Evolutionary conservation across 306 rosid species (phyloP), one percentile per base, ranked within the genome.

Genomic region (Hippophae tibetana): DNA sequence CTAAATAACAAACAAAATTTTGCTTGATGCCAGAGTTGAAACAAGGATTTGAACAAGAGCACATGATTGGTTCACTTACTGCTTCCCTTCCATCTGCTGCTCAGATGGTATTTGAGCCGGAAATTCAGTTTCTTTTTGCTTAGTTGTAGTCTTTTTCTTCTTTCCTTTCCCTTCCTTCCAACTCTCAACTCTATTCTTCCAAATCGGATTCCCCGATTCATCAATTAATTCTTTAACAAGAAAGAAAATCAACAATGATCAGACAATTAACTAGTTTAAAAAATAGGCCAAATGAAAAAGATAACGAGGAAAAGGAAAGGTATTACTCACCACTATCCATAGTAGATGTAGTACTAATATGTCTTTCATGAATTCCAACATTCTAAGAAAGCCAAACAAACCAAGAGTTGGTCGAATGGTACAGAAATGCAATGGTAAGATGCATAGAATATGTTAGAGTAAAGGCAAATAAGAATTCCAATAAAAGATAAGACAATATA

Each of bases 181-280:
- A 68, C 96, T 92, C 64, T 92, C 96, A 52, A 92, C 95, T 78
- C 99, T 84, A 65, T 84, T 88, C 83, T 92, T 92, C 99, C 99
- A 92, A 27, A 92, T 92, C 50, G 99, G 99, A 80, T 92, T 92
- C 73, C 96, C 99, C 43, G 23, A 81, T 61, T 88, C 96, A 60
- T 88, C 95, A 51, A 83, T 86, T 38, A 76, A 54, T 67, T 92
- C 96, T 92, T 69, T 83, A 77, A 61, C 63, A 26, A 79, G 56
- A 66, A 72, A 9, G 64, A 78, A 56, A 44, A 64, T 52, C 48
- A 53, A 75, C 42, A 23, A 12, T 54, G 69, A 38, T 18, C 23
- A 31, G 38, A 63, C 40, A 47, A 27, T 13, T 60, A n/a, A 40
- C 6, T 62, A 62, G 5, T 40, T 11, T 54, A 51, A 51, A 43